A percentile compares a stretch with the other conserved stretches of the same genome.
Evolutionary conservation across 2,329 filamentous ascomycete species (phyloP).

Genomic region (Exophiala spinifera): DNA sequence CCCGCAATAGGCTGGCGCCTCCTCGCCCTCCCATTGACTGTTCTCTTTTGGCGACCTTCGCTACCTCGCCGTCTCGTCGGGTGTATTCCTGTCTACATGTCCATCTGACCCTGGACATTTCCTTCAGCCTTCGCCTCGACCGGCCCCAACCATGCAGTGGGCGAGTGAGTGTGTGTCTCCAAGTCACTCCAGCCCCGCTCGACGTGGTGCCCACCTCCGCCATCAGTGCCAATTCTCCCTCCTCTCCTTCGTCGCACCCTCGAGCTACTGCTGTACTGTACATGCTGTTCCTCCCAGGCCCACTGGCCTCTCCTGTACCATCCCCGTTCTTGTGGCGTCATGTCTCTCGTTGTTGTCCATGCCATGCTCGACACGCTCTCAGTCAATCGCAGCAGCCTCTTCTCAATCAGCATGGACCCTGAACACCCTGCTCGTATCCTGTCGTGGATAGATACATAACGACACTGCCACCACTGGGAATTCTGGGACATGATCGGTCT

Average conservation of each 20-base stretch:
- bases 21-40: not conserved
- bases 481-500: slow-evolving; percentile 5
- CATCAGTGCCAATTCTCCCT: slow-evolving; percentile 7
- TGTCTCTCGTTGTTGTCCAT: not conserved
- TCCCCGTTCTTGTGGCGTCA: slow-evolving; percentile 15
- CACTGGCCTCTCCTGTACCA: slow-evolving; percentile 5
- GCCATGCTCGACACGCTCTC: not conserved
- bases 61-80: slow-evolving; percentile 7
- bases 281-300: slow-evolving; percentile 8
- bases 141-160: not conserved
- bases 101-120: slow-evolving; percentile 4
- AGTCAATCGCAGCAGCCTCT: too few species aligned
- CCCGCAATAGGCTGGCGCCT: slow-evolving; percentile 6
- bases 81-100: slow-evolving; percentile 9
- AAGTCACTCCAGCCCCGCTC: slow-evolving; percentile 2
- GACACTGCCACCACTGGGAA: not conserved
- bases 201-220: not conserved
- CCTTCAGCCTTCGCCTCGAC: not conserved
- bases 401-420: too few species aligned
- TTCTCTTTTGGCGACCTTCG: not conserved
- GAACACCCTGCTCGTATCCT: too few species aligned
- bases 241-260: slow-evolving; percentile 1
- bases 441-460: too few species aligned
- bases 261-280: not conserved
- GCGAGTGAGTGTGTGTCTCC: not conserved